A percentile compares a stretch with the other conserved stretches of the same genome.
phyloP scores from a whole-genome alignment of 805 yeast genomes.

The Debaryomyces prosopidis region DNA sequence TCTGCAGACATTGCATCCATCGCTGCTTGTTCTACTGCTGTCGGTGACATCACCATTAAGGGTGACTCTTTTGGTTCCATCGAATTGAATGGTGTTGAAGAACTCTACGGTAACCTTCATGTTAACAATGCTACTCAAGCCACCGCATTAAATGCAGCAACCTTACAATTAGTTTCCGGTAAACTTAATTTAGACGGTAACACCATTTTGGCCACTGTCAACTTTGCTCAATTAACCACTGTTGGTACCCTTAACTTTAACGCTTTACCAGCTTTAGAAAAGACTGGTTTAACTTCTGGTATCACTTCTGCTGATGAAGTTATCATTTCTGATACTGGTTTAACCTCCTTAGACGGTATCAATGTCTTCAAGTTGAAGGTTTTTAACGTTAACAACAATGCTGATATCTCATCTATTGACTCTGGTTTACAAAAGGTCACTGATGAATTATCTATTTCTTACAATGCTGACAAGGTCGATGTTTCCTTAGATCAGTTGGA shows the following conservation, averaged over 20 bases:
- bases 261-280: conserved; percentile 82
- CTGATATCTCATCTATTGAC: conserved; percentile 66
- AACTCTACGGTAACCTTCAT: conserved; percentile 73
- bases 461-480: conserved; percentile 77
- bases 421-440: conserved; percentile 75
- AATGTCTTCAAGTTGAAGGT: conserved; percentile 45
- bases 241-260: conserved; percentile 80
- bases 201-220: conserved; percentile 65
- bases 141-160: conserved; percentile 72
- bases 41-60: conserved; percentile 73
- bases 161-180: conserved; percentile 73
- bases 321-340: conserved; percentile 70
- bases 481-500: conserved; percentile 67
- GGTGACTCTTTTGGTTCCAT: conserved; percentile 62
- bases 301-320: conserved; percentile 73
- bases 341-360: conserved; percentile 69
- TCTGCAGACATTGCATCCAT: conserved; percentile 76
- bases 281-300: conserved; percentile 66
- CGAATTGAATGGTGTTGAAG: conserved; percentile 71
- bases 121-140: conserved; percentile 67
- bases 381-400: conserved; percentile 91
- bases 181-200: conserved; percentile 60
- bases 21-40: conserved; percentile 72
- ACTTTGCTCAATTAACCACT: conserved; percentile 75
- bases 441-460: conserved; percentile 73